Evolutionary conservation across 208 protist genomes (phyloP).

Genomic region (Crithidia fasciculata): DNA sequence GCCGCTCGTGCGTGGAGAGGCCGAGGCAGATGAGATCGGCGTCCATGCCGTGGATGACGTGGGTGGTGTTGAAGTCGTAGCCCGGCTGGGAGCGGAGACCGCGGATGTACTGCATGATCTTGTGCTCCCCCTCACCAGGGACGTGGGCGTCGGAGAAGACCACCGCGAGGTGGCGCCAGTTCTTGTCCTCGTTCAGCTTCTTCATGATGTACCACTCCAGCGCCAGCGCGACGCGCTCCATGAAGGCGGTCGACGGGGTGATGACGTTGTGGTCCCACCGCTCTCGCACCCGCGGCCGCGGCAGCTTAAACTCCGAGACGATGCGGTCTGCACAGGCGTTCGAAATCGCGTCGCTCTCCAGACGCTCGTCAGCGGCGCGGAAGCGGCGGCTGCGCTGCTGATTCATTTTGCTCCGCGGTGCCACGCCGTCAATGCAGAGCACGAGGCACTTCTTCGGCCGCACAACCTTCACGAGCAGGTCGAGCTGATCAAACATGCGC

Average conservation of each 20-base stretch:
- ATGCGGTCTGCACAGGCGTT: conserved; percentile 63
- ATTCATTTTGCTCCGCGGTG: conserved; percentile 99
- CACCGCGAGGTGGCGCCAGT: conserved; percentile 93
- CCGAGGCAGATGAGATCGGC: conserved; percentile 99
- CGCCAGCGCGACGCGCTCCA: conserved; percentile 93
- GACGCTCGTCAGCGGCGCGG: conserved; percentile 91
- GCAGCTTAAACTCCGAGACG: conserved; percentile 59
- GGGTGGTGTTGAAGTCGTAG: conserved; percentile 96
- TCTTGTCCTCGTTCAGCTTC: conserved; percentile 93
- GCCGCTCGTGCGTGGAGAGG: conserved; percentile 98
- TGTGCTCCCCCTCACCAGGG: conserved; percentile 98
- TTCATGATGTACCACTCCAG: conserved; percentile 96
- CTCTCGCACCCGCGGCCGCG: conserved; percentile 58
- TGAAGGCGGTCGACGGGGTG: conserved; percentile 99
- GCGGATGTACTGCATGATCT: conserved; percentile 96
- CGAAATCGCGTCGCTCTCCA: conserved; percentile 82
- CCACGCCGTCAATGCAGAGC: conserved; percentile 98
- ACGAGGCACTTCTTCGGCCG: conserved; percentile 98
- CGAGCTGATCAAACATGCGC: conserved; percentile 97
- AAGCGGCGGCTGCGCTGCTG: conserved; percentile 99
- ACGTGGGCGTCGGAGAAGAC: conserved; percentile 97
- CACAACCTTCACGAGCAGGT: conserved; percentile 97
- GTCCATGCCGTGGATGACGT: conserved; percentile 99
- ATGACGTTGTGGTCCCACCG: conserved; percentile 99
- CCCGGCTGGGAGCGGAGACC: conserved; percentile 83